Percentiles rank a stretch among this genome's conserved stretches.
Evolutionary conservation across 371 early-diverging fungal species (phyloP).

Genomic region (Mortierella sp.): DNA sequence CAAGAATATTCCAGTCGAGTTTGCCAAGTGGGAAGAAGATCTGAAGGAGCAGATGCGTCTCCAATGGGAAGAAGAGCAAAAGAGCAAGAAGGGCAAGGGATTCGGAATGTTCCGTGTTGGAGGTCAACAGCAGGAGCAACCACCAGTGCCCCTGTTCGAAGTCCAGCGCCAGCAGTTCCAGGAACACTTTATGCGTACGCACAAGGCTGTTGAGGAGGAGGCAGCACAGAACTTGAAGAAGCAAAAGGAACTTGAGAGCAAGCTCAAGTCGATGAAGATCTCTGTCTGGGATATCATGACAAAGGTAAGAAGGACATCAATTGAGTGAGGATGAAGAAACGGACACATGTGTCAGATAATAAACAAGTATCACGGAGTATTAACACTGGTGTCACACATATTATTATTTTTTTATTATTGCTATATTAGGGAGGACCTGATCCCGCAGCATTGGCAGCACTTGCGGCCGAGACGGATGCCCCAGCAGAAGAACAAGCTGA

Average conservation of each 20-base stretch:
- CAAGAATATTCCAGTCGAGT: slow-evolving; percentile 76
- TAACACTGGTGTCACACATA: neutral
- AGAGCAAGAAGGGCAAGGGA: slow-evolving; percentile 61
- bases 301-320: slow-evolving; percentile 21
- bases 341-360: neutral
- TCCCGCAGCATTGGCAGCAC: slow-evolving; percentile 43
- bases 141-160: slow-evolving; percentile 51
- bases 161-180: slow-evolving; percentile 55
- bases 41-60: slow-evolving; percentile 71
- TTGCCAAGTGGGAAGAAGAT: slow-evolving; percentile 77
- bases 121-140: slow-evolving; percentile 47
- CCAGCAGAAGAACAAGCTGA: neutral
- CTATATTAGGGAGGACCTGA: slow-evolving; percentile 46
- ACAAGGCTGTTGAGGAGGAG: slow-evolving; percentile 54
- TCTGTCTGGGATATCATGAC: slow-evolving; percentile 56
- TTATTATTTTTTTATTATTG: neutral
- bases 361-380: neutral
- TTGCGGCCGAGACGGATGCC: slow-evolving; percentile 20
- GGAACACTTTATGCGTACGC: slow-evolving; percentile 55
- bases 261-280: slow-evolving; percentile 54
- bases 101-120: slow-evolving; percentile 53
- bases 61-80: slow-evolving; percentile 83
- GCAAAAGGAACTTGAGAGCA: slow-evolving; percentile 56
- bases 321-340: neutral
- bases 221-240: slow-evolving; percentile 55